phyloP scores from a whole-genome alignment of 306 rosid species.

The Oemleria cerasiformis region DNA sequence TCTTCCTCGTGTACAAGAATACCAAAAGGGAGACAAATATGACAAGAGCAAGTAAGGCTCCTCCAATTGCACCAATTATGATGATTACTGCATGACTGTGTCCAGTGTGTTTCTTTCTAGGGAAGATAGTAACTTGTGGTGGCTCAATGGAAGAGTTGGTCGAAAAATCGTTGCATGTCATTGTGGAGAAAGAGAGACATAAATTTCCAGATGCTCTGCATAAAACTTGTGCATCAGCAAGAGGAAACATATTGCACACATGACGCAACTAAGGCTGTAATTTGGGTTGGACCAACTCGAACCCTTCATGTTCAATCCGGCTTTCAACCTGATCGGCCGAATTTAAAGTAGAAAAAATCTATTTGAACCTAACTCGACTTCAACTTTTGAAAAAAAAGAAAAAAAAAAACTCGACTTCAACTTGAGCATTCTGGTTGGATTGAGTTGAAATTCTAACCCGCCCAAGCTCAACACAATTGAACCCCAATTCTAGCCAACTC shows the following conservation, averaged over 20 bases:
- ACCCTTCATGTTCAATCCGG: too few species aligned
- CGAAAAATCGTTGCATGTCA: constrained; percentile 53
- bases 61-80: constrained; percentile 53
- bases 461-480: too few species aligned
- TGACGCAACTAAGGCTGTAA: too few species aligned
- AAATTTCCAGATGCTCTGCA: constrained; percentile 78
- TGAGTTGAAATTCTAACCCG: too few species aligned
- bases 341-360: too few species aligned
- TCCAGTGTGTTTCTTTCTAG: constrained; percentile 38
- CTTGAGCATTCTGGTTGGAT: too few species aligned
- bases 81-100: constrained; percentile 41
- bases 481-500: too few species aligned
- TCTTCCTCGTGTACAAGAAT: constrained; percentile 44
- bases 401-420: too few species aligned
- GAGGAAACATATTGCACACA: neutral
- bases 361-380: too few species aligned
- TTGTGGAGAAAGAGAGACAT: constrained; percentile 71
- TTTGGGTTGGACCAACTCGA: too few species aligned
- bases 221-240: constrained; percentile 21
- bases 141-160: constrained; percentile 63
- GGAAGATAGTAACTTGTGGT: constrained; percentile 68
- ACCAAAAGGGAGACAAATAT: constrained; percentile 38
- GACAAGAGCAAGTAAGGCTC: constrained; percentile 44
- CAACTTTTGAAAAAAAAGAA: too few species aligned
- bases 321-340: too few species aligned